Percentiles rank a stretch among this genome's conserved stretches.
Conservation (phyloP, 2,329 filamentous ascomycete genomes). For the Aspergillus alliaceus region DNA sequence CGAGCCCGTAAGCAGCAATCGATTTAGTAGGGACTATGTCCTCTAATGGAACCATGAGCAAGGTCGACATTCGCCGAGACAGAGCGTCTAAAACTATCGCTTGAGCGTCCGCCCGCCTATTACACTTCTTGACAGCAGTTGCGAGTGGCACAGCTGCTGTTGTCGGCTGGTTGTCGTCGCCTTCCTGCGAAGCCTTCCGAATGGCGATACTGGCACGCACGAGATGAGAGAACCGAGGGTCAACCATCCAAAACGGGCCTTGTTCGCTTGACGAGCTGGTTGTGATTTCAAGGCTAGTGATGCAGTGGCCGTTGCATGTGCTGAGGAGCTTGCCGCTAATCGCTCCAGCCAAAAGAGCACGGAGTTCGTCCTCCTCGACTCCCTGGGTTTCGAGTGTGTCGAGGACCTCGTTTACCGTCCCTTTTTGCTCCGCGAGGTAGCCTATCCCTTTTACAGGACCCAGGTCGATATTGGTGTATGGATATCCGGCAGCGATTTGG, state of each 20-base stretch:
- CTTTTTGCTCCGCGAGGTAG: not conserved
- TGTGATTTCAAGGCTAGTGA: not conserved
- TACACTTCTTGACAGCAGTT: not conserved
- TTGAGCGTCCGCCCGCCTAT: not conserved
- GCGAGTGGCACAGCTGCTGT: not conserved
- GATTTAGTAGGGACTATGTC: not conserved
- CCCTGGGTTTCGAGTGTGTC: not conserved
- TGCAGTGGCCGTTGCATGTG: not conserved
- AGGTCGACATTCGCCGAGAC: not conserved
- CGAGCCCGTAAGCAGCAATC: not conserved
- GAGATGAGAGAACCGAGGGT: not conserved
- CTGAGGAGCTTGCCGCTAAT: not conserved
- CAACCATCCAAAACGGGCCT: not conserved
- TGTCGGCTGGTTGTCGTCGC: not conserved
- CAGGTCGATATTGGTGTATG: constrained; percentile 24
- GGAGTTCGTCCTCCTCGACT: not conserved
- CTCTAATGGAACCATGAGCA: not conserved
- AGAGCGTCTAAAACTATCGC: not conserved
- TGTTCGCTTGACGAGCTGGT: not conserved
- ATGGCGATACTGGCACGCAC: not conserved
- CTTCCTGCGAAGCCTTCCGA: not conserved
- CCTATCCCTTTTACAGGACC: constrained; percentile 1
- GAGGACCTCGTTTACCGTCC: not conserved
- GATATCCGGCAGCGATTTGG: constrained; percentile 21
- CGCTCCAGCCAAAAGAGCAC: not conserved